Evolutionary conservation across 2,329 filamentous ascomycete species (phyloP).

Genomic region (Zymoseptoria ardabiliae): DNA sequence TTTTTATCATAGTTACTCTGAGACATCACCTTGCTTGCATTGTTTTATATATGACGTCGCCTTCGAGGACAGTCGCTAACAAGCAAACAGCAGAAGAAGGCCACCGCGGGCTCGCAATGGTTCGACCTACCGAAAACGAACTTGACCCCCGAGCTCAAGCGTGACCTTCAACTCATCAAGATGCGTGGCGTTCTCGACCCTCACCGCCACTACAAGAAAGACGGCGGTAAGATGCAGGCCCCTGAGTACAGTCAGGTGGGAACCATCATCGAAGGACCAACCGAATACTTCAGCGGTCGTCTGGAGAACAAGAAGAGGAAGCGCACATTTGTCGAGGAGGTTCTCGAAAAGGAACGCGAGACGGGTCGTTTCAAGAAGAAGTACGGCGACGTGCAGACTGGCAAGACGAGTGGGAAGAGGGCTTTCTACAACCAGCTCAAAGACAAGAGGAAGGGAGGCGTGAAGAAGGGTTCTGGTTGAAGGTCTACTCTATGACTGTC

Average conservation of each 20-base stretch:
- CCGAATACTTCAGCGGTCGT: constrained; percentile 75
- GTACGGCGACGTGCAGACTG: constrained; percentile 74
- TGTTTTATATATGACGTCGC: constrained; percentile 1
- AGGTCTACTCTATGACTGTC: constrained; percentile 1
- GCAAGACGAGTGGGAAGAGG: constrained; percentile 83
- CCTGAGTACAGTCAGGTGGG: constrained; percentile 86
- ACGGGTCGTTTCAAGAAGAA: constrained; percentile 74
- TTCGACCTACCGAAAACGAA: constrained; percentile 80
- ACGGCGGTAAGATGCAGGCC: constrained; percentile 58
- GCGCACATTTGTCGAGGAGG: constrained; percentile 77
- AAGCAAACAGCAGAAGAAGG: constrained; percentile 46
- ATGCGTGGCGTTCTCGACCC: constrained; percentile 86
- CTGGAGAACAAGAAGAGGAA: constrained; percentile 83
- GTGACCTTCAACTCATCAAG: constrained; percentile 80
- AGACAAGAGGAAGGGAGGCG: constrained; percentile 42
- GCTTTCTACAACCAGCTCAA: constrained; percentile 77
- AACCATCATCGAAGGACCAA: constrained; percentile 78
- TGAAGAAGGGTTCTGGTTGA: constrained; percentile 28
- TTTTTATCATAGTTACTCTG: constrained; percentile 73
- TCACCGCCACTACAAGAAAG: constrained; percentile 87
- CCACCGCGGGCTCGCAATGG: constrained; percentile 74
- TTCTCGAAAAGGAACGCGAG: constrained; percentile 60
- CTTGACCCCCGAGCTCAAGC: constrained; percentile 75
- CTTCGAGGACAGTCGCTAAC: constrained; percentile 19
- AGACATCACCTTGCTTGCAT: constrained; percentile 29